Percentiles rank a stretch among this genome's conserved stretches.
These are phyloP conservation scores for Rhizophora mangle DNA, from an alignment of 345 rosid species.

Conservation along the genomic window DNA sequence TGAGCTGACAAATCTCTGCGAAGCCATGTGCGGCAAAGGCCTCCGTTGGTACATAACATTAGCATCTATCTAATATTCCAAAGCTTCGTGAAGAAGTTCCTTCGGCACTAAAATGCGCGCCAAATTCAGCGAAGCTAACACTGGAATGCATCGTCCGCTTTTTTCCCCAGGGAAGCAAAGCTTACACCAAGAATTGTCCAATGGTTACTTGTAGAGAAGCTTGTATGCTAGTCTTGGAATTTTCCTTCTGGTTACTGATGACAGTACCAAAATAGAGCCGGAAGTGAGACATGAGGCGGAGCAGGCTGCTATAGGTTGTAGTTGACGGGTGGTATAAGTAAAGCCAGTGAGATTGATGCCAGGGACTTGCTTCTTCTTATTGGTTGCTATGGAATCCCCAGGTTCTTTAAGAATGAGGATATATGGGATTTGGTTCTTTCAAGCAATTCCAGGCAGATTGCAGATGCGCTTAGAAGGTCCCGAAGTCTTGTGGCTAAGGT, in stretches of 20 bases:
- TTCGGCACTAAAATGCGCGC: constrained; percentile 48
- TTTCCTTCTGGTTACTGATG: constrained; percentile 36
- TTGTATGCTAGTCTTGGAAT: constrained; percentile 53
- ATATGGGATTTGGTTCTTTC: constrained; percentile 49
- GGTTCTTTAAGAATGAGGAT: constrained; percentile 42
- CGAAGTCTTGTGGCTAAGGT: constrained; percentile 38
- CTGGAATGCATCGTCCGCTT: constrained; percentile 69
- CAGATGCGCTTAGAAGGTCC: constrained; percentile 43
- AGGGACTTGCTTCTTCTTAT: constrained; percentile 65
- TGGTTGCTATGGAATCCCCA: constrained; percentile 67
- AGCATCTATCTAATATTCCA: constrained; percentile 31
- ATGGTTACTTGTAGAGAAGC: constrained; percentile 51
- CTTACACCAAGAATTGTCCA: constrained; percentile 44
- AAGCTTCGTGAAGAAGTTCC: constrained; percentile 52
- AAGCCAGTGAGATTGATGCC: constrained; percentile 52
- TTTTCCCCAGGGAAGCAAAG: constrained; percentile 53
- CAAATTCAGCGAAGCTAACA: constrained; percentile 60
- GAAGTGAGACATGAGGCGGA: constrained; percentile 39
- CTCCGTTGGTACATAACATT: constrained; percentile 47
- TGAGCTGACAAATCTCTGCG: constrained; percentile 38
- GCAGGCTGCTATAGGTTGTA: constrained; percentile 45
- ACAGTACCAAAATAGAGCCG: constrained; percentile 12
- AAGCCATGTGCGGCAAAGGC: constrained; percentile 46
- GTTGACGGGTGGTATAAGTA: constrained; percentile 54
- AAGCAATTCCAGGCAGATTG: constrained; percentile 41